Evolutionary conservation across 176 grass and related monocot genomes (phyloP).

Genomic region (Oryza brachyantha): DNA sequence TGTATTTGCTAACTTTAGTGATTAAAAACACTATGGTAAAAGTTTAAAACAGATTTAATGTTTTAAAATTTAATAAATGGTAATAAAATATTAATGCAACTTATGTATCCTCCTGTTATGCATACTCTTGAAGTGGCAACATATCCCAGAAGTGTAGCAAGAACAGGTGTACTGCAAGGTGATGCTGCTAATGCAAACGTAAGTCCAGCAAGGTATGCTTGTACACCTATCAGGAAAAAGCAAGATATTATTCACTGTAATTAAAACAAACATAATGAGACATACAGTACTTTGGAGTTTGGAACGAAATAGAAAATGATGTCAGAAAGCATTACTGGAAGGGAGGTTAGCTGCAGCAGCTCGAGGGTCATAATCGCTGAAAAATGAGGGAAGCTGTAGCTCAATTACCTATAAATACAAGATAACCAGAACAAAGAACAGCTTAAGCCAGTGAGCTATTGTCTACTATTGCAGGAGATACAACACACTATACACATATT

Average conservation of each 20-base stretch:
- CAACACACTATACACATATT: neutral
- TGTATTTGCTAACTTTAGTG: neutral
- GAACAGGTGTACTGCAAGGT: conserved; percentile 96
- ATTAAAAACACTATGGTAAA: neutral
- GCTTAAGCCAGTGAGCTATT: neutral
- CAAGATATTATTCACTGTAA: conserved; percentile 16
- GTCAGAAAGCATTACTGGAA: conserved; percentile 49
- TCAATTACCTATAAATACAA: conserved; percentile 68
- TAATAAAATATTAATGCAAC: conserved; percentile 1
- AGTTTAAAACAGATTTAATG: neutral
- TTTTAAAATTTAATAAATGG: neutral
- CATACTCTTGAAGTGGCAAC: conserved; percentile 91
- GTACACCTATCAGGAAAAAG: conserved; percentile 53
- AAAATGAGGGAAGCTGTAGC: conserved; percentile 93
- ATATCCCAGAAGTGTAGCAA: conserved; percentile 93
- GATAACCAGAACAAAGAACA: conserved; percentile 17
- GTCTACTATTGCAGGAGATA: neutral
- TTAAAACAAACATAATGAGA: neutral
- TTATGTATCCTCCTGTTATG: conserved; percentile 15
- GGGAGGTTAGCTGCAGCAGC: conserved; percentile 82
- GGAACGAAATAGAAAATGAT: conserved; percentile 13
- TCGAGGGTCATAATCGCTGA: conserved; percentile 88
- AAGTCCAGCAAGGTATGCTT: conserved; percentile 97
- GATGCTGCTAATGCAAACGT: conserved; percentile 96
- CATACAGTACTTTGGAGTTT: conserved; percentile 5